These are phyloP conservation scores for Tremella mesenterica DNA, from an alignment of 768 basidiomycete species.

Conservation along the genomic window DNA sequence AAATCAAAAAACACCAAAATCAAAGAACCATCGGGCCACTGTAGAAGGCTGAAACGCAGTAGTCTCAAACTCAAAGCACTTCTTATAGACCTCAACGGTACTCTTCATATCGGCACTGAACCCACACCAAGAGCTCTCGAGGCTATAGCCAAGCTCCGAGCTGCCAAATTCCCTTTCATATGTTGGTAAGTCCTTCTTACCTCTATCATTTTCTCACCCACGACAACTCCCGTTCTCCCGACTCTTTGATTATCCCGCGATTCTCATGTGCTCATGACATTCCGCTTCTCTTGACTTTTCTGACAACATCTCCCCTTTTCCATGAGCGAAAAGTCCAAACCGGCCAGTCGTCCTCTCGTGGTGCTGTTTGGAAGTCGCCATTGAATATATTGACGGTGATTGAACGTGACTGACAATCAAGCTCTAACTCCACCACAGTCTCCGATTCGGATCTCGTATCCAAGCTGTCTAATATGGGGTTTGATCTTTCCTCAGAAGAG, in stretches of 20 bases:
- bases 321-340: too few species aligned
- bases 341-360: too few species aligned
- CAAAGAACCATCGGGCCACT: too few species aligned
- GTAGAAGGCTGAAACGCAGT: too few species aligned
- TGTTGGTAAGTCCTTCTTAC: conserved; percentile 42
- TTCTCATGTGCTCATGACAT: too few species aligned
- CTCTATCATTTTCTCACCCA: neutral
- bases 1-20: too few species aligned
- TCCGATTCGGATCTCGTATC: conserved; percentile 49
- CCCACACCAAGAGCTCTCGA: conserved; percentile 51
- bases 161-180: conserved; percentile 43
- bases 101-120: conserved; percentile 52
- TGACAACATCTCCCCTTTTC: too few species aligned
- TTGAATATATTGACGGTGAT: neutral
- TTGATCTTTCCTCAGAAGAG: conserved; percentile 49
- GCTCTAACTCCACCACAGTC: conserved; percentile 66
- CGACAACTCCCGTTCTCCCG: too few species aligned
- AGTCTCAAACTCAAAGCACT: conserved; percentile 48
- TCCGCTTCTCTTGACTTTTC: too few species aligned
- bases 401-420: conserved; percentile 39
- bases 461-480: conserved; percentile 50
- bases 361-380: too few species aligned
- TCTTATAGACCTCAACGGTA: conserved; percentile 63
- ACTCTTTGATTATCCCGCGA: too few species aligned
- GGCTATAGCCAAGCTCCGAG: conserved; percentile 46